Base-by-base conservation (phyloP, 345 rosid genomes). In the Camelina laxa region DNA sequence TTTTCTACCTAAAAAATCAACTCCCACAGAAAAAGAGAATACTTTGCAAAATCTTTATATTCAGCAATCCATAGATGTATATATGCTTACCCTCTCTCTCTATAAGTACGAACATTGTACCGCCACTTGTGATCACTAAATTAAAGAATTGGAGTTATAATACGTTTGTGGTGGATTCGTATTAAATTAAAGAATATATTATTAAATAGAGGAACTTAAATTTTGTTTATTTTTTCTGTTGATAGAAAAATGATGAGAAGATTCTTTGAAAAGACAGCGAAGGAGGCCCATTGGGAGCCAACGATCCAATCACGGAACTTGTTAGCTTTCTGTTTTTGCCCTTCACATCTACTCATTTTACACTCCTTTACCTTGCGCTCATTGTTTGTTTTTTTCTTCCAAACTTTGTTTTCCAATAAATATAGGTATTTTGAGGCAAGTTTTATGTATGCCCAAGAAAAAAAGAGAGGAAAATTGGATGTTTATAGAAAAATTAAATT, bases 221-320 rank as follows among this genome's bases (percentile, higher is more conserved):
- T 44, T 2, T 44, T n/a, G n/a, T 5, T 51, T 54, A 20, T 7
- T 9, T 10, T 14, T 55, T 14, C 39, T 9, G 56, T 64, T 56
- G 49, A 74, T 16, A 58, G 13, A 65, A 8, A 55, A 31, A 47
- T 65, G 16, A 17, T 1, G 36, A 38, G 61, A 31, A 75, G 73
- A 67, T 75, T 67, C 62, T 75, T 42, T 42, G 48, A 60, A 60
- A 60, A 50, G 69, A 60, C 69, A 51, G 30, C 49, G 45, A 60
- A 60, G 24, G 30, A 67, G 53, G 14, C 55, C 73, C 44, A 75
- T 41, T 50, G 38, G 30, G 60, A 75, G 69, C 69, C 61, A 68
- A 20, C 38, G 61, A 75, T 68, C 74, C 79, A 68, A 60, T 68
- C 79, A 75, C 48, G 48, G 39, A 22, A 19, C 44, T 49, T 47